phyloP scores from a whole-genome alignment of 2,329 filamentous ascomycete genomes.

The Curvularia sp. region DNA sequence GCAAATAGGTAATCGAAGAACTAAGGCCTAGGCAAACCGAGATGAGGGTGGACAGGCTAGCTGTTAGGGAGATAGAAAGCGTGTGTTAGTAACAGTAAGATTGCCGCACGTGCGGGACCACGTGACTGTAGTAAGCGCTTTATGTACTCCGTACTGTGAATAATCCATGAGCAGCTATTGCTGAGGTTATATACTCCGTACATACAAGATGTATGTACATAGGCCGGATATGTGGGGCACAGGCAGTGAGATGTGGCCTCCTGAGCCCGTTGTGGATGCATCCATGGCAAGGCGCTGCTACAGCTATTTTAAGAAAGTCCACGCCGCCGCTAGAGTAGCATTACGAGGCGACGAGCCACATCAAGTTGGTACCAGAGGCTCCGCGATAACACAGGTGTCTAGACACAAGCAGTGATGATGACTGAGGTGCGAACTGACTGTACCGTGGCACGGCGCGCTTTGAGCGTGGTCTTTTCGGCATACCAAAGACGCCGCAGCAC shows the following conservation, averaged over 20 bases:
- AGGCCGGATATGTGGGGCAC: neutral
- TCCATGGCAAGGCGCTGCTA: neutral
- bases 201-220: neutral
- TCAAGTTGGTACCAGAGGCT: neutral
- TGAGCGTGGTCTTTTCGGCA: neutral
- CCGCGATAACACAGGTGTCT: neutral
- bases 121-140: neutral
- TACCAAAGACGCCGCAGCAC: conserved; percentile 1
- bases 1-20: neutral
- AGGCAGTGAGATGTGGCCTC: neutral
- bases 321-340: neutral
- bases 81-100: neutral
- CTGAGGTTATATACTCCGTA: neutral
- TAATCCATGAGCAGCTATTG: neutral
- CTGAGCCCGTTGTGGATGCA: neutral
- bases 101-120: neutral
- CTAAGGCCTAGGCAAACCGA: neutral
- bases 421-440: neutral
- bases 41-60: neutral
- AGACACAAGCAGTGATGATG: neutral
- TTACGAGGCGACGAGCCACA: neutral
- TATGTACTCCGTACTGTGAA: neutral
- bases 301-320: conserved; percentile 4
- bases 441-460: neutral
- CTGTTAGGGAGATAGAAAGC: no score